A percentile compares a stretch with the other conserved stretches of the same genome.
Evolutionary conservation across 805 yeast genomes (phyloP).

Genomic region (Wickerhamomyces queroliae): DNA sequence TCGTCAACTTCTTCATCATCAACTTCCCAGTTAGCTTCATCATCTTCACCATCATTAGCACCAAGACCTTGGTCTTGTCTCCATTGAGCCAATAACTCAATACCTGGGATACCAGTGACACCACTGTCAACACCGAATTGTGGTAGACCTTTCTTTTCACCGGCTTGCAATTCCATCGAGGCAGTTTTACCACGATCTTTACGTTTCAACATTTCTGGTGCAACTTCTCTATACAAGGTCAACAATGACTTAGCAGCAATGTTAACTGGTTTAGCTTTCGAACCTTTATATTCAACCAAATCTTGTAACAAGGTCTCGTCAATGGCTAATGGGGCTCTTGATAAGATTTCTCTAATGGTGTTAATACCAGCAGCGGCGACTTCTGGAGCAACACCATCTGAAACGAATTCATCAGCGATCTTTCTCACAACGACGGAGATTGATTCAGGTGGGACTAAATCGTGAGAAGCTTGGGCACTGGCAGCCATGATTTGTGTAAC

Average conservation of each 20-base stretch:
- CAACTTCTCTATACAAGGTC: slow-evolving; percentile 84
- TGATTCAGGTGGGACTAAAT: slow-evolving; percentile 93
- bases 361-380: slow-evolving; percentile 98
- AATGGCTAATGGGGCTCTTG: slow-evolving; percentile 93
- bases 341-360: slow-evolving; percentile 85
- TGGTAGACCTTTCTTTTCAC: slow-evolving; percentile 47
- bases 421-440: slow-evolving; percentile 77
- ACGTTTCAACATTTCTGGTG: slow-evolving; percentile 88
- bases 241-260: slow-evolving; percentile 91
- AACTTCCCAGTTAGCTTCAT: slow-evolving; percentile 55
- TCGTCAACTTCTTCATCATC: slow-evolving; percentile 44
- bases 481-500: slow-evolving; percentile 98
- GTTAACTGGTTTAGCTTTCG: slow-evolving; percentile 89
- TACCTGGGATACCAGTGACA: slow-evolving; percentile 78
- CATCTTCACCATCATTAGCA: slow-evolving; percentile 52
- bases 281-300: slow-evolving; percentile 82
- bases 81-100: slow-evolving; percentile 89
- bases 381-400: slow-evolving; percentile 97
- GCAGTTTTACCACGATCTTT: slow-evolving; percentile 95
- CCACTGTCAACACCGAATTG: slow-evolving; percentile 71
- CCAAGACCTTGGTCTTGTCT: slow-evolving; percentile 51
- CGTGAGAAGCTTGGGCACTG: slow-evolving; percentile 94
- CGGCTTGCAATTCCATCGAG: slow-evolving; percentile 68
- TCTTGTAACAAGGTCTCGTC: slow-evolving; percentile 86
- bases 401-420: slow-evolving; percentile 94